Conservation (phyloP, 2,329 filamentous ascomycete species). For the Endocalyx cinctus region DNA sequence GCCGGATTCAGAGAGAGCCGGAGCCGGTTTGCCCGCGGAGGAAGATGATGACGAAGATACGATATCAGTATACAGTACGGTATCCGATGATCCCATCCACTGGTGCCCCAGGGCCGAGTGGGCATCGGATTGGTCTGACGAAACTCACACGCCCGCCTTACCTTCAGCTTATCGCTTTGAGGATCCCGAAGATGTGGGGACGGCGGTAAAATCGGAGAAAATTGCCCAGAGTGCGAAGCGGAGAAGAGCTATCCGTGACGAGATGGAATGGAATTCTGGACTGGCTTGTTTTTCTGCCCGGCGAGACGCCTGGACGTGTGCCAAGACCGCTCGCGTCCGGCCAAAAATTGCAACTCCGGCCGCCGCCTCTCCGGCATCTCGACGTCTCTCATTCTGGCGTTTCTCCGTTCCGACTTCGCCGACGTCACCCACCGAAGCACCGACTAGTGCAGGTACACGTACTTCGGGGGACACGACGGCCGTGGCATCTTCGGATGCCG, state of each 20-base stretch:
- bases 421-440: conserved; percentile 13
- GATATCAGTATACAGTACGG: conserved; percentile 33
- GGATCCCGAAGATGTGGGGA: conserved; percentile 42
- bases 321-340: conserved; percentile 54
- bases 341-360: conserved; percentile 34
- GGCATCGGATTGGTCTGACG: conserved; percentile 53
- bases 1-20: conserved; percentile 4
- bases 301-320: conserved; percentile 82
- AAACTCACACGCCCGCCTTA: conserved; percentile 34
- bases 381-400: conserved; percentile 47
- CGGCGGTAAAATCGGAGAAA: conserved; percentile 35
- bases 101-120: conserved; percentile 51
- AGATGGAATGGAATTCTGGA: conserved; percentile 75
- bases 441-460: conserved; percentile 23
- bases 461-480: conserved; percentile 30
- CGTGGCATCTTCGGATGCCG: conserved; percentile 38
- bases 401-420: conserved; percentile 33
- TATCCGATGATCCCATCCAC: conserved; percentile 50
- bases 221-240: conserved; percentile 50
- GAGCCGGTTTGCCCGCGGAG: conserved; percentile 30
- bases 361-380: conserved; percentile 37
- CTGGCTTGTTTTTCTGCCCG: conserved; percentile 73
- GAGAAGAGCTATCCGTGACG: conserved; percentile 54
- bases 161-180: conserved; percentile 49
- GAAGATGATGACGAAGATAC: conserved; percentile 39